Evolutionary conservation across 2,329 filamentous ascomycete genomes (phyloP).

Genomic region (Ophiostoma piceae): DNA sequence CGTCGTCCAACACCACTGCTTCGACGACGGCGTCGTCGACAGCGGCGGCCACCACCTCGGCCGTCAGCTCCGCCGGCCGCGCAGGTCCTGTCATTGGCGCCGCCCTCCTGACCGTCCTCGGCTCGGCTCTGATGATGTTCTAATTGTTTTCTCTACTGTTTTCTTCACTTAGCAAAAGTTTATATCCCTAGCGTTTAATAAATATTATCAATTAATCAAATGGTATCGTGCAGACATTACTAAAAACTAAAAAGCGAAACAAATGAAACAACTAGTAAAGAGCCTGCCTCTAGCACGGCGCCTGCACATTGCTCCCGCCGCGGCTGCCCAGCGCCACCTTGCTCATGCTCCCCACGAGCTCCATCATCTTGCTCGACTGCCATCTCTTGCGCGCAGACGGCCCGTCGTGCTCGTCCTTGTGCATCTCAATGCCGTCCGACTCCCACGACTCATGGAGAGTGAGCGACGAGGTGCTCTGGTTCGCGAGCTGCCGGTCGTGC

Average conservation of each 20-base stretch:
- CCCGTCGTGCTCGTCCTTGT: neutral
- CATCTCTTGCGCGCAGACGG: neutral
- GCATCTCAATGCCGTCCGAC: neutral
- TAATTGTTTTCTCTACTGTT: neutral
- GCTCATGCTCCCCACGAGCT: slow-evolving; percentile 24
- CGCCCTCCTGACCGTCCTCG: neutral
- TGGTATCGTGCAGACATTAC: neutral
- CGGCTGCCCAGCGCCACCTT: slow-evolving; percentile 22
- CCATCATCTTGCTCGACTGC: slow-evolving; percentile 24
- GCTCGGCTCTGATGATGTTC: neutral
- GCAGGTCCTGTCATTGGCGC: slow-evolving; percentile 23
- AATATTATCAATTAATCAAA: neutral
- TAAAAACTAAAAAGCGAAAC: neutral
- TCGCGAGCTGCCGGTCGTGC: neutral
- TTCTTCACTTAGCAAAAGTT: too few species aligned
- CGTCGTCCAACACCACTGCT: neutral
- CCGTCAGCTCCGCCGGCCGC: slow-evolving; percentile 15
- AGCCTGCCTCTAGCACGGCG: slow-evolving; percentile 19
- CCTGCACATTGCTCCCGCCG: slow-evolving; percentile 21
- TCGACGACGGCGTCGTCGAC: neutral
- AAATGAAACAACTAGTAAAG: neutral
- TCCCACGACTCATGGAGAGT: slow-evolving; percentile 21
- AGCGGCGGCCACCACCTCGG: neutral
- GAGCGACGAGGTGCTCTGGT: slow-evolving; percentile 18
- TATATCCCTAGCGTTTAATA: slow-evolving; percentile 4